Base-by-base conservation (phyloP, 1,139 yeast genomes). In the Suhomyces yuchorum region DNA sequence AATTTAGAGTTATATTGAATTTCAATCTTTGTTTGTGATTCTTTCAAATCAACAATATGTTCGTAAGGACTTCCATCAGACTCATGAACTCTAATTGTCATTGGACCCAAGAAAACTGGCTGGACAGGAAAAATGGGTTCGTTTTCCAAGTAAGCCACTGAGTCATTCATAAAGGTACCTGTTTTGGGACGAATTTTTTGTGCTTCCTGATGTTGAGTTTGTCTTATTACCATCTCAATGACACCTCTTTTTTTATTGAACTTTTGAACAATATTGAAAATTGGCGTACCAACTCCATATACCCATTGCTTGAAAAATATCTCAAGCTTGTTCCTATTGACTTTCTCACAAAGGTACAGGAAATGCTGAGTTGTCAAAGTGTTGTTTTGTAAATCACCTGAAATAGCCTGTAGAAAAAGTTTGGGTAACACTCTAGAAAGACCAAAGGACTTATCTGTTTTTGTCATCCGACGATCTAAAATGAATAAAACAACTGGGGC, bases 61-160 rank as follows among this genome's bases (percentile, higher is more conserved):
- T 95, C 99, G 61, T 95, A 93, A 0, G 99, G 99, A 0, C 98
- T 90, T n/a, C 99, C 99, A 66, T 95, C 99, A 0, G 97, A 96
- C 64, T 95, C 99, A 63, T 95, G 99, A 38, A 95, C 92, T 60
- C 99, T 76, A 37, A 95, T 88, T 0, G 99, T 95, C 88, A 95
- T 90, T 0, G 99, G 97, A 0, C 99, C 99, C 0, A 87, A 78
- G 56, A 89, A 89, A 1, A 83, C 78, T 3, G 79, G 71, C 43
- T 79, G 80, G 9, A 70, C 66, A 1, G 70, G 67, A 53, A 67
- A 61, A 1, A 59, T 46, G 1, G 75, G 74, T 46, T 75, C 78
- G 38, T 69, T 69, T 41, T 76, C 77, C 51, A 70, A 54, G 44
- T 64, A 61, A n/a, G 73, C 61, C 17, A 76, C 65, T 0, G 84